A percentile compares a stretch with the other conserved stretches of the same genome.
phyloP scores from a whole-genome alignment of 345 rosid species.

The Turnera subulata region DNA sequence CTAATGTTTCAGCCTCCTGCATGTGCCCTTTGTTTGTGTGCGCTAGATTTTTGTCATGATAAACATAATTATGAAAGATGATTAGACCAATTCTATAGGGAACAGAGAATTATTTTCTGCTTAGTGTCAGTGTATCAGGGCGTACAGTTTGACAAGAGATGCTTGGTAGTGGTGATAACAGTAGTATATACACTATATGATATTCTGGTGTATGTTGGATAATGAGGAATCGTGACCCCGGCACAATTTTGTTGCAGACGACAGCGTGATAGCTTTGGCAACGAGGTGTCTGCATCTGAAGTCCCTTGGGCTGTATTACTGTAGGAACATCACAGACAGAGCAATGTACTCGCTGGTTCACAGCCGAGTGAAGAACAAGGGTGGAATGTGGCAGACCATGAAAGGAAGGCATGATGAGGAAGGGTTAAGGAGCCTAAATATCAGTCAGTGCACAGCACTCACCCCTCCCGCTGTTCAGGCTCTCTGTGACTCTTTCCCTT shows the following conservation, averaged over 20 bases:
- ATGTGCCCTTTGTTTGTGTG: no score
- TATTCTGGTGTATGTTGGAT: neutral
- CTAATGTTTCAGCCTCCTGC: no score
- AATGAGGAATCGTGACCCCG: neutral
- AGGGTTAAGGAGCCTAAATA: slow-evolving; percentile 85
- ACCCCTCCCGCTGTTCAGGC: slow-evolving; percentile 95
- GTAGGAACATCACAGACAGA: slow-evolving; percentile 80
- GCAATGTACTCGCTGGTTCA: slow-evolving; percentile 84
- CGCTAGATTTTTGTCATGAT: no score
- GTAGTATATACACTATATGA: no score
- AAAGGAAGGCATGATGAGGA: slow-evolving; percentile 53
- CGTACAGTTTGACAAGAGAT: no score
- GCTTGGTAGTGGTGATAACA: no score
- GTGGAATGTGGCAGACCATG: slow-evolving; percentile 50
- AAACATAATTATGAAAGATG: no score
- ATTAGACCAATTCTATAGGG: no score
- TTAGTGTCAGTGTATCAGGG: no score
- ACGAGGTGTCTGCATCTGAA: slow-evolving; percentile 63
- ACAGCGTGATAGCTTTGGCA: slow-evolving; percentile 88
- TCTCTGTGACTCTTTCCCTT: slow-evolving; percentile 85
- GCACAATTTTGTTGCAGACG: slow-evolving; percentile 41
- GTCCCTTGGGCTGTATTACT: slow-evolving; percentile 84
- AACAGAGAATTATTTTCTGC: no score
- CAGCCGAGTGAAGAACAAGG: slow-evolving; percentile 63
- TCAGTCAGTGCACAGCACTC: slow-evolving; percentile 95